Conservation (phyloP, 179 eudicot genomes). For the Drosera spatulata region DNA sequence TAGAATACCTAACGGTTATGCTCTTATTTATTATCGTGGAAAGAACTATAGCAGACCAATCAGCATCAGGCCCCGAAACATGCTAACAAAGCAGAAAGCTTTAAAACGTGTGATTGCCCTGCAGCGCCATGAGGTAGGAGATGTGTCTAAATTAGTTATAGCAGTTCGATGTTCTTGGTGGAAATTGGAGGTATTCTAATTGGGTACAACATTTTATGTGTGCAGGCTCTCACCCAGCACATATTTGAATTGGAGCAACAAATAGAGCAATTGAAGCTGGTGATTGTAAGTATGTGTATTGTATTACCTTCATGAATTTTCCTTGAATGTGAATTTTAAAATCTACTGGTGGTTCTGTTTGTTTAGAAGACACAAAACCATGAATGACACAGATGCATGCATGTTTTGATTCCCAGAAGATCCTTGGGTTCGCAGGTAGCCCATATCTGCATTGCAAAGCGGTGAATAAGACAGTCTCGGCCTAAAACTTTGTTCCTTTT, state of each 20-base stretch:
- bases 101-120: constrained; percentile 78
- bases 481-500: too few relatives aligned
- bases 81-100: constrained; percentile 89
- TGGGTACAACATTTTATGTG: not conserved
- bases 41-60: constrained; percentile 92
- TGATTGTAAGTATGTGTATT: constrained; percentile 41
- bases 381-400: too few relatives aligned
- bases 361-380: too few relatives aligned
- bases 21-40: constrained; percentile 89
- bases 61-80: constrained; percentile 80
- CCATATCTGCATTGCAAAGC: too few relatives aligned
- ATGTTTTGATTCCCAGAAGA: too few relatives aligned
- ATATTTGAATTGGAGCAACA: constrained; percentile 69
- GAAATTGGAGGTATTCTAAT: not conserved
- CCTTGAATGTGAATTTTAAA: too few relatives aligned
- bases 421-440: too few relatives aligned
- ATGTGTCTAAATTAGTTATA: not conserved
- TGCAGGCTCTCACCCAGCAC: constrained; percentile 92
- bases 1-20: constrained; percentile 85
- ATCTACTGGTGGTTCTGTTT: too few relatives aligned
- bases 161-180: not conserved
- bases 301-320: too few relatives aligned
- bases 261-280: constrained; percentile 53
- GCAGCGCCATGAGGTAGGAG: constrained; percentile 91
- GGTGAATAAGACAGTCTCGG: too few relatives aligned